Evolutionary conservation across 352 stramenopile genomes (phyloP), one percentile per base, ranked within the genome.

Genomic region (Pythium biforme): DNA sequence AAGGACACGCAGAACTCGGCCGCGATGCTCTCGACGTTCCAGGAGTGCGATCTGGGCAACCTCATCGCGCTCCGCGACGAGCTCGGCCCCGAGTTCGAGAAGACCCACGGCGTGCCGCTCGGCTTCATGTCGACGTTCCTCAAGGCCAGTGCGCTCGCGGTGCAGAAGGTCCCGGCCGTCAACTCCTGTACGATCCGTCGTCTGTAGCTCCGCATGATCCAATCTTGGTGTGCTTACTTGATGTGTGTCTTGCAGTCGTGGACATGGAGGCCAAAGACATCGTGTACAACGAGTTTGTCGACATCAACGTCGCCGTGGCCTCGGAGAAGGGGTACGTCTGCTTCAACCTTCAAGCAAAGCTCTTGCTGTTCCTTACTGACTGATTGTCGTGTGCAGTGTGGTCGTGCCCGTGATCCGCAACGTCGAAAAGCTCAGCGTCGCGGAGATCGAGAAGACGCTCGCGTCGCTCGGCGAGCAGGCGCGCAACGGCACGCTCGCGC

Each of bases 51-150:
- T 72, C 92, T 99, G 80, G 85, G 90, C 46, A 95, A 94, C 55
- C 81, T 99, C n/a, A 97, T 99, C 62, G 94, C 94, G 66, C 69
- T 98, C 39, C 86, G 94, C 53, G 89, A 96, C 23, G 89, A 95
- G 49, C 79, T 97, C 29, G 93, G 95, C 58, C 86, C 95, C 11
- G 86, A 87, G 43, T 99, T 99, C 65, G 83, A 97, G 72, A 97
- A 98, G 70, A 93, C 89, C 41, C 95, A 99, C 81, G 97, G 96
- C 49, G 92, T 99, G 64, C 98, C 98, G 77, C 82, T 99, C 23
- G 97, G 97, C 29, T 99, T 99, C 82, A 99, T 99, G 95, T 97
- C 82, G 34, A 95, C 95, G 33, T 99, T 99, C 81, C 90, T 99
- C 57, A 98, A 98, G 75, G 97, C 97, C 19, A 95, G 91, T 51